Conservation (phyloP, 345 rosid species). For the Eucalyptus erythrocorys region DNA sequence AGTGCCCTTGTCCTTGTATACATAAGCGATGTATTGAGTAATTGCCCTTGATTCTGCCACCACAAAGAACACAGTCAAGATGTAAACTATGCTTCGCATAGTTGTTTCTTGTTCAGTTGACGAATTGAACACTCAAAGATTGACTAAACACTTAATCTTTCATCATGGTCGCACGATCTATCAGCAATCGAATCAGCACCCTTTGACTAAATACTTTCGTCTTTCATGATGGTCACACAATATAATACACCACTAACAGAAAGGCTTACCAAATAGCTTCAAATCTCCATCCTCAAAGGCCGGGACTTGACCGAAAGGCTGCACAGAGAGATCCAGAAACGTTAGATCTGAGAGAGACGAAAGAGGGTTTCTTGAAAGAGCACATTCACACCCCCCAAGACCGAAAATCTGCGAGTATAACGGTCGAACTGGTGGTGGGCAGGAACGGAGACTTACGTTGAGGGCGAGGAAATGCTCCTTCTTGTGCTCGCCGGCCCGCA, state of each 20-base stretch:
- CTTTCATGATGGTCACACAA: too few relatives aligned
- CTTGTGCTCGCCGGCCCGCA: constrained; percentile 10
- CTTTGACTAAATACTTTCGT: too few relatives aligned
- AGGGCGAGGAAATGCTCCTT: constrained; percentile 8
- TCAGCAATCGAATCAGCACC: too few relatives aligned
- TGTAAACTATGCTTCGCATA: background rate
- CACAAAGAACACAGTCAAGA: background rate
- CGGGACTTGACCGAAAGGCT: constrained; percentile 81
- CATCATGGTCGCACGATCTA: too few relatives aligned
- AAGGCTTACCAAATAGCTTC: constrained; percentile 42
- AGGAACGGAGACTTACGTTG: background rate
- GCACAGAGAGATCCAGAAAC: constrained; percentile 32
- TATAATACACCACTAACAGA: too few relatives aligned
- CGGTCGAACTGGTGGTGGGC: background rate
- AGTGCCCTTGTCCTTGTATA: constrained; percentile 40
- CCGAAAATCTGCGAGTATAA: background rate
- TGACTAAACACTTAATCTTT: too few relatives aligned
- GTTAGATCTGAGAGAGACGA: constrained; percentile 26
- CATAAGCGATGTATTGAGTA: constrained; percentile 39
- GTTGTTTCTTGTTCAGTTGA: background rate
- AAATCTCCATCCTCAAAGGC: constrained; percentile 54
- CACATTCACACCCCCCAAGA: background rate
- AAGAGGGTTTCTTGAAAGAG: background rate
- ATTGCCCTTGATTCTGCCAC: constrained; percentile 78
- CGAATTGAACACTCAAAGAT: too few relatives aligned